Percentiles rank a stretch among this genome's conserved stretches.
Conservation (phyloP, 2,329 filamentous ascomycete species). For the Pseudogymnoascus sp. region DNA sequence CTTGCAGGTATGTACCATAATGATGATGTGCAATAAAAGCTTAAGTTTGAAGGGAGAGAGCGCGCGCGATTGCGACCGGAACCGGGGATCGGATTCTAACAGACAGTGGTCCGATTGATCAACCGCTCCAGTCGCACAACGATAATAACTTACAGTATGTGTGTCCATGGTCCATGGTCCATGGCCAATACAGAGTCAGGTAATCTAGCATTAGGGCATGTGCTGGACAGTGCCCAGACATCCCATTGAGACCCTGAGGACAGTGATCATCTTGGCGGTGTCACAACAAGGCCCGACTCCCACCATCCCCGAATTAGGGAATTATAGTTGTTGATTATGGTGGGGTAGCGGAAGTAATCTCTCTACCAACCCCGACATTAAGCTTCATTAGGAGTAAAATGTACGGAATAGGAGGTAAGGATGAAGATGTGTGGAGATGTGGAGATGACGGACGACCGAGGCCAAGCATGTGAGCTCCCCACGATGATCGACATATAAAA, state of each 20-base stretch:
- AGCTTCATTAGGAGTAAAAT: background rate
- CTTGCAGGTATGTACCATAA: background rate
- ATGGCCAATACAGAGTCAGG: background rate
- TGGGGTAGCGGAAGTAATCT: background rate
- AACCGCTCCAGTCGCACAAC: background rate
- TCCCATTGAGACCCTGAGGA: background rate
- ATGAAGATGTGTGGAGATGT: background rate
- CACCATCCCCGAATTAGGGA: background rate
- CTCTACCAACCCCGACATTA: background rate
- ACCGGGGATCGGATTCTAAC: background rate
- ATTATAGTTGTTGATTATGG: background rate
- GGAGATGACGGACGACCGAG: background rate
- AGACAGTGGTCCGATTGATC: too few relatives aligned
- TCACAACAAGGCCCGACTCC: background rate
- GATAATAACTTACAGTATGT: background rate
- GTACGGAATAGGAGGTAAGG: background rate
- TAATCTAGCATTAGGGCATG: background rate
- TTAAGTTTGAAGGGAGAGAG: too few relatives aligned
- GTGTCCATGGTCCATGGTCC: too few relatives aligned
- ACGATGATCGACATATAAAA: background rate
- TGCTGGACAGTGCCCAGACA: background rate
- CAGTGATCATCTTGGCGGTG: background rate
- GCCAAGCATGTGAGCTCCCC: background rate
- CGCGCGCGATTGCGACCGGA: too few relatives aligned
- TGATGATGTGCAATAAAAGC: background rate